phyloP scores from a whole-genome alignment of 1,139 yeast species.

The Taiozyma sp. region DNA sequence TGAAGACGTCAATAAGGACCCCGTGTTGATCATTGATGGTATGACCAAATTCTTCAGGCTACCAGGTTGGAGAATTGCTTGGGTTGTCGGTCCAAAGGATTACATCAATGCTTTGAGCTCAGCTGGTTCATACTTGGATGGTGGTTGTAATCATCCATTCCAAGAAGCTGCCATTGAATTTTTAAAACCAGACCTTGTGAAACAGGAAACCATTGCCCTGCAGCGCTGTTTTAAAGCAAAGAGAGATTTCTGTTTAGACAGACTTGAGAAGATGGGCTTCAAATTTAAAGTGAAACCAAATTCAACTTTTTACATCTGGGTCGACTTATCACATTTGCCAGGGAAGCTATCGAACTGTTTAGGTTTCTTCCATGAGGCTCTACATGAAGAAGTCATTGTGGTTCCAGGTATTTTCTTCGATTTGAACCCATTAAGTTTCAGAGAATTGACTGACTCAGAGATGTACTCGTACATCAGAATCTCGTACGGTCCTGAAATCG shows the following conservation, averaged over 20 bases:
- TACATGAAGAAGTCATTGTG: constrained; percentile 57
- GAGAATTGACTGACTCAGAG: constrained; percentile 54
- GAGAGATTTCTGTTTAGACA: constrained; percentile 50
- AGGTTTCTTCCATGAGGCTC: constrained; percentile 65
- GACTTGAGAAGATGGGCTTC: constrained; percentile 55
- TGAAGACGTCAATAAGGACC: constrained; percentile 55
- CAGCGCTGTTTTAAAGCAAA: constrained; percentile 58
- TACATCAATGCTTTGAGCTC: constrained; percentile 53
- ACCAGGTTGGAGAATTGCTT: constrained; percentile 68
- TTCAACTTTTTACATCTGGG: constrained; percentile 62
- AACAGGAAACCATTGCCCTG: constrained; percentile 52
- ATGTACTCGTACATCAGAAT: constrained; percentile 61
- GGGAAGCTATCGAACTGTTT: constrained; percentile 55
- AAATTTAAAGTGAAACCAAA: constrained; percentile 48
- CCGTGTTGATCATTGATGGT: constrained; percentile 60
- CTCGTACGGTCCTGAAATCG: constrained; percentile 60
- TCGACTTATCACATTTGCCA: constrained; percentile 53
- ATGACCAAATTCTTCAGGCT: constrained; percentile 60
- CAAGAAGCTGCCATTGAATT: constrained; percentile 59
- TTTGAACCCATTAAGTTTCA: constrained; percentile 58
- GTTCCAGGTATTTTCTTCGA: constrained; percentile 69
- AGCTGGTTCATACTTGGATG: constrained; percentile 61
- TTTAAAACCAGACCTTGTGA: constrained; percentile 47
- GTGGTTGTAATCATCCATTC: constrained; percentile 63
- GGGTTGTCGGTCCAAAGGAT: constrained; percentile 65